Conservation (phyloP, 2,329 filamentous ascomycete genomes). For the Purpureocillium takamizusanense region DNA sequence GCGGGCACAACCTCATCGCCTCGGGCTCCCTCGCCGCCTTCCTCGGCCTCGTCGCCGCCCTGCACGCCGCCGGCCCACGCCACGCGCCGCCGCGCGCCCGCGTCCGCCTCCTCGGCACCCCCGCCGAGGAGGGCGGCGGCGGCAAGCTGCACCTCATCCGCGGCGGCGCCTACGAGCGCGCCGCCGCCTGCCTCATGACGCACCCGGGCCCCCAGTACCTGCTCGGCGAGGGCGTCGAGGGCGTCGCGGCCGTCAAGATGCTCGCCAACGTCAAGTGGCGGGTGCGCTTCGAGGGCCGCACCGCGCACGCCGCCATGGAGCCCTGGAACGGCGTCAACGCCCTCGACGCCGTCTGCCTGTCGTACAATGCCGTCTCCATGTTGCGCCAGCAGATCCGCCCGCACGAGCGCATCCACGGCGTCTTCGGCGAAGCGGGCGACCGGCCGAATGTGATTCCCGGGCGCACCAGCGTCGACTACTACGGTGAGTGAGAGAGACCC, state of each 20-base stretch:
- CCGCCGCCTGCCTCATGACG: too few relatives aligned
- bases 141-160: conserved; percentile 28
- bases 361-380: conserved; percentile 31
- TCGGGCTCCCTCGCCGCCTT: conserved; percentile 22
- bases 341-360: conserved; percentile 35
- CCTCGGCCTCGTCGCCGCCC: conserved; percentile 14
- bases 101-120: conserved; percentile 29
- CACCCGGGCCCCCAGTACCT: too few relatives aligned
- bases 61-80: neutral
- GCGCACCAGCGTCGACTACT: conserved; percentile 24
- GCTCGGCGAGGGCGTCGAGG: conserved; percentile 14
- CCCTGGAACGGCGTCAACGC: conserved; percentile 43
- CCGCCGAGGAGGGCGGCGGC: conserved; percentile 31
- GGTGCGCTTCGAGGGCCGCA: conserved; percentile 28
- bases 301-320: conserved; percentile 36
- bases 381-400: conserved; percentile 40
- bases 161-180: too few relatives aligned
- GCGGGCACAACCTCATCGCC: conserved; percentile 20
- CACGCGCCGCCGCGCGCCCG: neutral
- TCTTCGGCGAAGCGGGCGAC: conserved; percentile 30
- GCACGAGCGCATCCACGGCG: conserved; percentile 38
- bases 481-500: too few relatives aligned
- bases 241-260: conserved; percentile 16
- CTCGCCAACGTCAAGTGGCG: conserved; percentile 10
- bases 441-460: conserved; percentile 33